These are phyloP conservation scores for Parathielavia hyrcaniae DNA, from an alignment of 495 filamentous ascomycete species.

Conservation along the genomic window DNA sequence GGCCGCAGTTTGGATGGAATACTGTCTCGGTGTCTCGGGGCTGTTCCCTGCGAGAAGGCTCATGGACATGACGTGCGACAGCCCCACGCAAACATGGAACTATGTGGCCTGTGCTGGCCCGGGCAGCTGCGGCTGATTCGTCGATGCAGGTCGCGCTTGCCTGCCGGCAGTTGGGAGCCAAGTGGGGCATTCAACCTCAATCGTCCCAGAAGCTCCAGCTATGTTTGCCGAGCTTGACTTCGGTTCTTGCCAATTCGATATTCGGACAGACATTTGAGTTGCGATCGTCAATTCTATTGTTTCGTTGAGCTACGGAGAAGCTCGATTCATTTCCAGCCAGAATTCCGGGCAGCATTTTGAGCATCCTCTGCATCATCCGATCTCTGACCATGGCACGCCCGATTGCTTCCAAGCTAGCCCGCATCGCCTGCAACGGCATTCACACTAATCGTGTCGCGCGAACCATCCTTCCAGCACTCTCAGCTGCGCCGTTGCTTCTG, in stretches of 20 bases:
- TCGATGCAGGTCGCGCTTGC: neutral
- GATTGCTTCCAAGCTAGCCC: constrained; percentile 24
- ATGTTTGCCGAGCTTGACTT: neutral
- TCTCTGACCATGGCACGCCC: constrained; percentile 29
- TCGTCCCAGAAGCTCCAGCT: neutral
- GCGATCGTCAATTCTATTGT: neutral
- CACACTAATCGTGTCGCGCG: constrained; percentile 6
- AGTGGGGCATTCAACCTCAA: constrained; percentile 3
- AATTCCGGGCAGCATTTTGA: neutral
- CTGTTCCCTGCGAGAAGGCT: neutral
- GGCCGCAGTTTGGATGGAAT: neutral
- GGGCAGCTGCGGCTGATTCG: constrained; percentile 3
- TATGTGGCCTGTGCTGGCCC: constrained; percentile 4
- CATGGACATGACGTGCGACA: constrained; percentile 9
- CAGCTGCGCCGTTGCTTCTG: constrained; percentile 1
- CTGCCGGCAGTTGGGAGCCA: constrained; percentile 5
- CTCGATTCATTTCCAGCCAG: neutral
- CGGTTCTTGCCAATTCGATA: neutral
- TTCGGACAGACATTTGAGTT: neutral
- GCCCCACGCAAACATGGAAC: neutral
- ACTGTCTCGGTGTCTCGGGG: neutral
- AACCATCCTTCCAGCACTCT: constrained; percentile 10
- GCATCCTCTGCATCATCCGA: neutral
- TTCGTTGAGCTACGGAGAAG: neutral
- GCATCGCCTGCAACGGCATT: constrained; percentile 21